Percentiles rank a stretch among this genome's conserved stretches.
Evolutionary conservation across 2,329 filamentous ascomycete species (phyloP).

Genomic region (Ciborinia camelliae): DNA sequence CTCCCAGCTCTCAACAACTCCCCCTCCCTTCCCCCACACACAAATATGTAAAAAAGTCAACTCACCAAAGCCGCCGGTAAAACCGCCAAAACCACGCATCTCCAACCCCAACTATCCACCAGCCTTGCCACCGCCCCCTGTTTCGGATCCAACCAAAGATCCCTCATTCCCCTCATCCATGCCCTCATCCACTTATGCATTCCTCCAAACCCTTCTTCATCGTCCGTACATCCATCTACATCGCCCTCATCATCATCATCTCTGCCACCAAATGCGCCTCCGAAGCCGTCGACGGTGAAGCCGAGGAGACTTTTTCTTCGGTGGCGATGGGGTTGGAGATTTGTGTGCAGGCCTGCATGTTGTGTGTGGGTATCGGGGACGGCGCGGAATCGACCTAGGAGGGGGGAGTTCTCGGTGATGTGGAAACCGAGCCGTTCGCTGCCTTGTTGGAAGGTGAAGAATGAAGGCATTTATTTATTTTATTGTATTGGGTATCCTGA

Average conservation of each 20-base stretch:
- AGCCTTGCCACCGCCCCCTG: slow-evolving; percentile 55
- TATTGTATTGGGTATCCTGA: too few relatives aligned
- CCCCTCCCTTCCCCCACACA: too few relatives aligned
- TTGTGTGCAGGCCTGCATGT: not conserved
- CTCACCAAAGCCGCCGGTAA: slow-evolving; percentile 59
- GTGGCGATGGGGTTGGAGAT: not conserved
- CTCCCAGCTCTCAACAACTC: not conserved
- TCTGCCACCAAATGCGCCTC: slow-evolving; percentile 35
- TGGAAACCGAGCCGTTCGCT: slow-evolving; percentile 52
- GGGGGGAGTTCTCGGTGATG: slow-evolving; percentile 53
- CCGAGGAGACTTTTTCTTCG: slow-evolving; percentile 45
- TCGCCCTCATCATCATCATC: slow-evolving; percentile 41
- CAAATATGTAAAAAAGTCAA: too few relatives aligned
- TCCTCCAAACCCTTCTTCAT: slow-evolving; percentile 31
- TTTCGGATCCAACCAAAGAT: slow-evolving; percentile 60
- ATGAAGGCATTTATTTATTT: slow-evolving; percentile 52
- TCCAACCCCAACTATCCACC: slow-evolving; percentile 60
- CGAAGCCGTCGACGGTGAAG: slow-evolving; percentile 43
- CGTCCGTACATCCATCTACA: slow-evolving; percentile 25
- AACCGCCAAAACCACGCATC: slow-evolving; percentile 58
- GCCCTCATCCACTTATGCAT: slow-evolving; percentile 33
- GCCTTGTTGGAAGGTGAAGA: slow-evolving; percentile 66
- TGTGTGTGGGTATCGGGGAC: slow-evolving; percentile 46
- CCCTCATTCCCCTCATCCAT: slow-evolving; percentile 40
- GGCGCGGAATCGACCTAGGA: slow-evolving; percentile 63